Percentiles rank a stretch among this genome's conserved stretches.
Evolutionary conservation across 1,284 basidiomycete species (phyloP).

Genomic region (Chondrostereum purpureum): DNA sequence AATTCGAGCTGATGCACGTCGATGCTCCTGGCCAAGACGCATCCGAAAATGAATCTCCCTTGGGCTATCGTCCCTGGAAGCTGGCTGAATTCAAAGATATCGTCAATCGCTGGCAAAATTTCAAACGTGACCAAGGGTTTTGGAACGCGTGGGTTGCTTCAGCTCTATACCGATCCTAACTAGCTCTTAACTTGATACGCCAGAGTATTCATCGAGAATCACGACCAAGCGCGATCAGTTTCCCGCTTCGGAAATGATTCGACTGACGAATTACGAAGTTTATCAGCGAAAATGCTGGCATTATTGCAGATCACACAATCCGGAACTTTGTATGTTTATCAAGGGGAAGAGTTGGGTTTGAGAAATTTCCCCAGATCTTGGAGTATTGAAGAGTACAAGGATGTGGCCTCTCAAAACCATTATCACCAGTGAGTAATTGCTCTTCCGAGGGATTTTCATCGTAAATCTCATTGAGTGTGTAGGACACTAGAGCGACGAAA

Average conservation of each 20-base stretch:
- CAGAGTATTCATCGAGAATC: constrained; percentile 53
- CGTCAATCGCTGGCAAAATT: constrained; percentile 55
- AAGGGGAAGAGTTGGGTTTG: constrained; percentile 70
- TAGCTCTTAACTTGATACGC: constrained; percentile 5
- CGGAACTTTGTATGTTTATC: constrained; percentile 69
- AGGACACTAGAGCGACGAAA: constrained; percentile 36
- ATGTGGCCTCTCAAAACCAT: constrained; percentile 52
- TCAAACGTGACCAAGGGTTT: constrained; percentile 49
- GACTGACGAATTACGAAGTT: constrained; percentile 38
- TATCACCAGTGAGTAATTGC: constrained; percentile 30
- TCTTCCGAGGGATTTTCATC: neutral
- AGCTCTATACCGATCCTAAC: constrained; percentile 2
- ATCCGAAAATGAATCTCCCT: constrained; percentile 24
- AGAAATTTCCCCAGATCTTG: constrained; percentile 62
- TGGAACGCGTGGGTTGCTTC: constrained; percentile 52
- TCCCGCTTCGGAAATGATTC: constrained; percentile 62
- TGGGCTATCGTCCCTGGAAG: constrained; percentile 43
- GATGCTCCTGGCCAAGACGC: constrained; percentile 31
- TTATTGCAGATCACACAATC: constrained; percentile 53
- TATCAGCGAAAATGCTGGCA: constrained; percentile 60
- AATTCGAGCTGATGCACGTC: constrained; percentile 59
- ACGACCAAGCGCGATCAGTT: constrained; percentile 58
- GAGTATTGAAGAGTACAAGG: constrained; percentile 70
- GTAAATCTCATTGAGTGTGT: neutral
- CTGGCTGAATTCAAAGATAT: constrained; percentile 51